Base-by-base conservation (phyloP, 805 yeast species). In the Candida quercuum region DNA sequence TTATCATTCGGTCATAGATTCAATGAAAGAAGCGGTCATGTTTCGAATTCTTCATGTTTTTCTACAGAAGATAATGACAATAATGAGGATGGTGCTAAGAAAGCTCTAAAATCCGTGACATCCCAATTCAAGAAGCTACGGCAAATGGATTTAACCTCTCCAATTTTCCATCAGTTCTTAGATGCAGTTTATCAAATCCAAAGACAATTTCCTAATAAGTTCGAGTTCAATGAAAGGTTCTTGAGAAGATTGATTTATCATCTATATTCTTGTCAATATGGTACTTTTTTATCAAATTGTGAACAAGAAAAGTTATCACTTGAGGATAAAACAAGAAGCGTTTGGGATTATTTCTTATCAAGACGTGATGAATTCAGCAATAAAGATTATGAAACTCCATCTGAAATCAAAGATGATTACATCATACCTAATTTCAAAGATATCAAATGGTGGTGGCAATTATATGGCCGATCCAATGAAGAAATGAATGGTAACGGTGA, bases 291-390 rank as follows among this genome's bases (percentile, higher is more conserved):
- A 37, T 78, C 75, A 47, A 82, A 93, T 52, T 71, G 74, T 32
- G 96, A 93, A 54, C 57, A 60, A 35, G 95, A 86, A 41, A 62
- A 78, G 38, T 50, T 63, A 7, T 62, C 61, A n/a, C 60, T 66
- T 20, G 56, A 67, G 10, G 59, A 76, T 3, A 64, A 69, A 11
- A 84, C 96, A 0, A 69, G 85, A 24, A 78, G 91, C 12, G 96
- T 84, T 1, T 89, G 98, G 98, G 95, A 89, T 59, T 89, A 93
- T 56, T 91, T 93, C 64, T 67, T 78, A 38, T 84, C 95, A 6
- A 66, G 96, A 18, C 67, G 69, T 15, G 57, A 57, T 10, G 95
- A 89, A 55, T 91, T 89, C 52, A 60, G 71, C 1, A 84, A 83
- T 55, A 58, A 60, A 15, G 52, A 49, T 3, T 86, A 72, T 37